Percentiles rank a stretch among this genome's conserved stretches.
phyloP scores from a whole-genome alignment of 805 yeast genomes.

The Lipomyces sp. region DNA sequence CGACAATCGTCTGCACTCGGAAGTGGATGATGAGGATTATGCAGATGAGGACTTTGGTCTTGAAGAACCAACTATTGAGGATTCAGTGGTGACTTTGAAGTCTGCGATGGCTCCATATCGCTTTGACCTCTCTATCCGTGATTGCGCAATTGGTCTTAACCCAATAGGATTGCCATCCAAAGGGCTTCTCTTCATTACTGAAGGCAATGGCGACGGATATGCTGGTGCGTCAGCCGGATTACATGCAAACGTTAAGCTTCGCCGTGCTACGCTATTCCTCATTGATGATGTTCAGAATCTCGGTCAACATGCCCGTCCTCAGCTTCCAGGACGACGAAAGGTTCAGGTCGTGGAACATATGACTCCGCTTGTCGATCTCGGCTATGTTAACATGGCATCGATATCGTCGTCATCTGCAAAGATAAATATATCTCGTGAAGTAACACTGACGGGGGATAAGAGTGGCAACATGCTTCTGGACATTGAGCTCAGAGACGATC shows the following conservation, averaged over 20 bases:
- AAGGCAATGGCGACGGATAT: constrained; percentile 59
- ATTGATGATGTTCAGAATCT: constrained; percentile 64
- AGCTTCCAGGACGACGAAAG: constrained; percentile 34
- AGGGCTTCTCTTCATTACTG: constrained; percentile 55
- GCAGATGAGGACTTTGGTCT: constrained; percentile 27
- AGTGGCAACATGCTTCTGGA: constrained; percentile 28
- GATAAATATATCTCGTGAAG: constrained; percentile 38
- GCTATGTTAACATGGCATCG: constrained; percentile 60
- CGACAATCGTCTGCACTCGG: constrained; percentile 26
- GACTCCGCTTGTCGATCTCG: constrained; percentile 52
- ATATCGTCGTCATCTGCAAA: constrained; percentile 36
- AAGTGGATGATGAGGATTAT: constrained; percentile 26
- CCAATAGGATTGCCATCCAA: constrained; percentile 67
- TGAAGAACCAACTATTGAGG: constrained; percentile 32
- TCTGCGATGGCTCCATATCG: constrained; percentile 12
- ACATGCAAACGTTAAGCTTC: constrained; percentile 52
- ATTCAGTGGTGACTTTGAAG: constrained; percentile 29
- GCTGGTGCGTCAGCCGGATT: constrained; percentile 45
- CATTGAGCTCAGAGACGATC: constrained; percentile 42
- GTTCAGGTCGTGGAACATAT: constrained; percentile 41
- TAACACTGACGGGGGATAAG: constrained; percentile 48
- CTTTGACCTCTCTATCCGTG: constrained; percentile 48
- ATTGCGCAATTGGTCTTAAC: constrained; percentile 63
- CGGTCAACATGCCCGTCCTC: constrained; percentile 36
- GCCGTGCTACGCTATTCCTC: constrained; percentile 57